Evolutionary conservation across 2,329 filamentous ascomycete genomes (phyloP), one percentile per base, ranked within the genome.

Genomic region (Colletotrichum lini): DNA sequence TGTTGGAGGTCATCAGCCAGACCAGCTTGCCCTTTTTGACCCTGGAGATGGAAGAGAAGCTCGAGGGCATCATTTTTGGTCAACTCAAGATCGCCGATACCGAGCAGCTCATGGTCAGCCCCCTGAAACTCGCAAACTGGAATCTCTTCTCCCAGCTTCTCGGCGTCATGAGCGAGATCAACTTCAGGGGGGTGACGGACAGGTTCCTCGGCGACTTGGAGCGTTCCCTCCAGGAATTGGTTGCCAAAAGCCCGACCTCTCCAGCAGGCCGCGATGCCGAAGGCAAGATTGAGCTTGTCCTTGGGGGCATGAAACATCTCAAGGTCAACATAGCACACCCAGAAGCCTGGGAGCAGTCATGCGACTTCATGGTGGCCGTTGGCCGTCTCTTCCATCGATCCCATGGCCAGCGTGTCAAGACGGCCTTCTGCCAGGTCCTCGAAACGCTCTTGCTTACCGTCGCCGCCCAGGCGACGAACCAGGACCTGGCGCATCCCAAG

Each of bases 51-150:
- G 95, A 97, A 72, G 94, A 96, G 73, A 96, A 97, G 75, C 86
- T 99, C 5, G 96, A 98, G 79, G 94, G 92, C 73, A 97, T 99
- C 72, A 98, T 99, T 65, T 99, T 98, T 80, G 92, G 92, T n/a
- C 96, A 98, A 80, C 87, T 99, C 12, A 97, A 95, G 78, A 93
- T 92, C 56, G 93, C 95, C 9, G 95, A 98, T 72, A 91, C 93
- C 0, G 94, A 98, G 9, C 91, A 95, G 77, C 84, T 96, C 4
- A 85, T 91, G 73, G 86, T 92, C 10, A 98, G 95, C 0, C 91
- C 94, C 0, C 85, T 98, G 30, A 94, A 95, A 74, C 91, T 96
- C 82, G 94, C 96, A 16, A 99, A 99, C 77, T 99, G 96, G 96
- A 93, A 94, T 70, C 91, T 99, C 3, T 98, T 98, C 79, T 92